Conservation (phyloP, 257 asterid species). For the Hygrophila difformis region DNA sequence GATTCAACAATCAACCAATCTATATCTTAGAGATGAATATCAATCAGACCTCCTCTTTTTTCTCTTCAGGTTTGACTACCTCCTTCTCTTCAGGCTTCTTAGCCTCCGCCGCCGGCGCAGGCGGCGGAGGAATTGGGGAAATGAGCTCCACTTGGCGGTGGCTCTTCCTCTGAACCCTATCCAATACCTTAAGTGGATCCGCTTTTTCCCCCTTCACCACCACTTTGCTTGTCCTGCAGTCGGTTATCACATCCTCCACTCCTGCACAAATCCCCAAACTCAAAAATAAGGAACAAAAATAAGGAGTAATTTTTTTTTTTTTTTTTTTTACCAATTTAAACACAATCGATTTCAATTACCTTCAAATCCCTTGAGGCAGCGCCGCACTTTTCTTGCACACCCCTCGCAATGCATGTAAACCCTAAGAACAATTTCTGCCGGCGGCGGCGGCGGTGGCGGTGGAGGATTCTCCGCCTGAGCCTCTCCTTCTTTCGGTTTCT, state of each 20-base stretch:
- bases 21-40: not conserved
- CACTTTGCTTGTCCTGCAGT: conserved; percentile 53
- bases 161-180: conserved; percentile 80
- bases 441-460: conserved; percentile 48
- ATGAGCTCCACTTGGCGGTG: conserved; percentile 82
- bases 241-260: conserved; percentile 75
- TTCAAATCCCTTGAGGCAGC: conserved; percentile 68
- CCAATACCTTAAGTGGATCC: conserved; percentile 73
- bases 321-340: too few relatives aligned
- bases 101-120: conserved; percentile 33
- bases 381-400: conserved; percentile 77
- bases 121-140: conserved; percentile 61
- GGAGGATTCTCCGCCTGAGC: too few relatives aligned
- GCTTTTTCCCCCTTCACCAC: conserved; percentile 86
- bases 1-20: too few relatives aligned
- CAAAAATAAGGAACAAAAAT: not conserved
- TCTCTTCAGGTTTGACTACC: conserved; percentile 51
- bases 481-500: too few relatives aligned
- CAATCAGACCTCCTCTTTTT: conserved; percentile 51
- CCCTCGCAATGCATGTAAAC: conserved; percentile 98
- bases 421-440: conserved; percentile 55
- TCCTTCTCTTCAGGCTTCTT: conserved; percentile 22
- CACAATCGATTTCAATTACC: conserved; percentile 42
- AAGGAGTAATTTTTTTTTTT: too few relatives aligned
- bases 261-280: conserved; percentile 28